phyloP scores from a whole-genome alignment of 176 grass and related monocot genomes.

The Oryza rufipogon region DNA sequence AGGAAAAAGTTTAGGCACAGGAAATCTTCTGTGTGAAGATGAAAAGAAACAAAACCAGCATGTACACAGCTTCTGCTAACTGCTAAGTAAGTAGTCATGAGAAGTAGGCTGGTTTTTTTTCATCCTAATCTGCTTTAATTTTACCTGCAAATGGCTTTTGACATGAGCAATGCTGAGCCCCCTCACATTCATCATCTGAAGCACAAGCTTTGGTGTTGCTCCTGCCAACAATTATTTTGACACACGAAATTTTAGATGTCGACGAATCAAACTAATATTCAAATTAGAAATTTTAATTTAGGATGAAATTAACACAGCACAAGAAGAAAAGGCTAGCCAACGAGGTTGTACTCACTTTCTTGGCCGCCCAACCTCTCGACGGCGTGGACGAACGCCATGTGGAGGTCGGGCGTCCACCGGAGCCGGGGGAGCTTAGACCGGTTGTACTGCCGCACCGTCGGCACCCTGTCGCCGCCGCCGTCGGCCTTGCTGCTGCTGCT shows the following conservation, averaged over 20 bases:
- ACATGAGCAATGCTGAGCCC: slow-evolving; percentile 99
- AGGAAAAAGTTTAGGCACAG: slow-evolving; percentile 34
- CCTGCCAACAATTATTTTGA: slow-evolving; percentile 47
- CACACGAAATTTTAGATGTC: neutral
- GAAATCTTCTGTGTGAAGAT: slow-evolving; percentile 35
- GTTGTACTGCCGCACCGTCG: slow-evolving; percentile 83
- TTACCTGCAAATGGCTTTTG: slow-evolving; percentile 99
- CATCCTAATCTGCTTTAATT: slow-evolving; percentile 49
- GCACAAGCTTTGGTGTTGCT: slow-evolving; percentile 96
- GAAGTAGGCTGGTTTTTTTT: slow-evolving; percentile 35
- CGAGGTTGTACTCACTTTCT: slow-evolving; percentile 71
- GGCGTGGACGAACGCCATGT: slow-evolving; percentile 88
- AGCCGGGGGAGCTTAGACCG: slow-evolving; percentile 85
- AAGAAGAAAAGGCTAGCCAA: neutral
- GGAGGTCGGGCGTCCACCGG: slow-evolving; percentile 94
- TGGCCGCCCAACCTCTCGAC: slow-evolving; percentile 92
- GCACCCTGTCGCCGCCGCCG: slow-evolving; percentile 43
- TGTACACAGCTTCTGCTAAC: slow-evolving; percentile 13
- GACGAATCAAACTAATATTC: neutral
- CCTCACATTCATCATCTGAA: slow-evolving; percentile 99
- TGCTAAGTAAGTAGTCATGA: slow-evolving; percentile 38
- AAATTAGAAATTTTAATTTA: slow-evolving; percentile 4
- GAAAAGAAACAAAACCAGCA: slow-evolving; percentile 27
- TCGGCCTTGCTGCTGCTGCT: slow-evolving; percentile 47
- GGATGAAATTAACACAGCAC: neutral